Percentiles rank a stretch among this genome's conserved stretches.
Conservation (phyloP, 2,329 filamentous ascomycete genomes). For the Passalora sequoiae region DNA sequence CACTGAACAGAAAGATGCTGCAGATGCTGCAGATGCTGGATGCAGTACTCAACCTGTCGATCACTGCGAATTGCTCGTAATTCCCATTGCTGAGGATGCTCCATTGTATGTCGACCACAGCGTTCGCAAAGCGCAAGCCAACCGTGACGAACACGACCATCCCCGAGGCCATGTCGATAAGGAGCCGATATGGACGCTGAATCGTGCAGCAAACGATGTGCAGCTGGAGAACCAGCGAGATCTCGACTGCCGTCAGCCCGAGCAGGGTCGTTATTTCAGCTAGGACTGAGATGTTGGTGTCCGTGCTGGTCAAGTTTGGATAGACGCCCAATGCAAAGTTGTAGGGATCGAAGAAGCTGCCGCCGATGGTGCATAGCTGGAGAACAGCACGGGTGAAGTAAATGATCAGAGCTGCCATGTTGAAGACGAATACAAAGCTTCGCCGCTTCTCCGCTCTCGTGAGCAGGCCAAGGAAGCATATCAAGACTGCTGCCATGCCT, state of each 20-base stretch:
- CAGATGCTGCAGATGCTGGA: conserved; percentile 50
- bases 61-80: conserved; percentile 12
- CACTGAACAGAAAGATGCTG: conserved; percentile 58
- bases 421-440: conserved; percentile 61
- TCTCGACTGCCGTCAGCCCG: conserved; percentile 51
- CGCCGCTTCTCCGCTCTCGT: conserved; percentile 61
- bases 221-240: conserved; percentile 59
- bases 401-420: conserved; percentile 55
- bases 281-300: conserved; percentile 39
- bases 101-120: conserved; percentile 43
- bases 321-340: conserved; percentile 29
- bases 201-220: conserved; percentile 56
- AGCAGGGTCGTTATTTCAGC: conserved; percentile 48
- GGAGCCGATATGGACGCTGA: conserved; percentile 37
- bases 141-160: conserved; percentile 49
- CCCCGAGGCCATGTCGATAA: conserved; percentile 46
- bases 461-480: conserved; percentile 62
- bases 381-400: conserved; percentile 58
- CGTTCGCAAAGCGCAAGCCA: conserved; percentile 50
- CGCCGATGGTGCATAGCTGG: conserved; percentile 56
- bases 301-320: conserved; percentile 12
- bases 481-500: conserved; percentile 61
- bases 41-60: conserved; percentile 41
- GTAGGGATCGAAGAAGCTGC: conserved; percentile 53
- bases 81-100: conserved; percentile 21